These are phyloP conservation scores for Penicillium coprophilum DNA, from an alignment of 495 filamentous ascomycete genomes.

Conservation along the genomic window DNA sequence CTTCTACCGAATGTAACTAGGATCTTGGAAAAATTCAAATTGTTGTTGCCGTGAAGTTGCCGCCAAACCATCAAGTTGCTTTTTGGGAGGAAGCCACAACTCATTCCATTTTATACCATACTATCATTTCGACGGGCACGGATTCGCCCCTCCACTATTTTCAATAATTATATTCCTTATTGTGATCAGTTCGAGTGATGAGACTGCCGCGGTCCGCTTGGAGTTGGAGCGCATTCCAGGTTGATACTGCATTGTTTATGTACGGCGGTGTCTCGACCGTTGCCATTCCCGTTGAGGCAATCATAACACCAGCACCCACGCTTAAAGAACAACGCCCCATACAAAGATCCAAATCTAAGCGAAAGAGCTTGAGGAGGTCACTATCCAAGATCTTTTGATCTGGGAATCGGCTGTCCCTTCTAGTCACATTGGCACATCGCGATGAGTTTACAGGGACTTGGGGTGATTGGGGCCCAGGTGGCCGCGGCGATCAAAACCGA, in stretches of 20 bases:
- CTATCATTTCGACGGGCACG: background rate
- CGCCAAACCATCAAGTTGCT: background rate
- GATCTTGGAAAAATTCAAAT: background rate
- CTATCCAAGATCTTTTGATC: conserved; percentile 18
- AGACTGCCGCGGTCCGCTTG: conserved; percentile 21
- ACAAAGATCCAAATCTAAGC: conserved; percentile 12
- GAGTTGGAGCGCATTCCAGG: conserved; percentile 31
- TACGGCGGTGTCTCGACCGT: conserved; percentile 25
- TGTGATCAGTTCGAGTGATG: conserved; percentile 20
- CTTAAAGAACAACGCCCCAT: conserved; percentile 1
- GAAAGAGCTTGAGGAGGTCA: conserved; percentile 15
- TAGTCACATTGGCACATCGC: background rate
- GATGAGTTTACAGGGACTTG: conserved; percentile 34
- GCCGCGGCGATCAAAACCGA: conserved; percentile 31
- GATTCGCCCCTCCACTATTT: background rate
- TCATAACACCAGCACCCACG: conserved; percentile 16
- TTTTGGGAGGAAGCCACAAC: conserved; percentile 2
- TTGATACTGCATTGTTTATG: conserved; percentile 33
- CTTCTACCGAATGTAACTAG: background rate
- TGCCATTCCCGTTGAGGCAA: conserved; percentile 19
- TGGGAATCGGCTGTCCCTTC: background rate
- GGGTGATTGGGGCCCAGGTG: conserved; percentile 36
- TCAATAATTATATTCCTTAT: conserved; percentile 5
- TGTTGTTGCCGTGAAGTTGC: background rate
- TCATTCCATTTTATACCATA: background rate